Evolutionary conservation across 176 grass and related monocot genomes (phyloP).

Genomic region (Carex pumila): DNA sequence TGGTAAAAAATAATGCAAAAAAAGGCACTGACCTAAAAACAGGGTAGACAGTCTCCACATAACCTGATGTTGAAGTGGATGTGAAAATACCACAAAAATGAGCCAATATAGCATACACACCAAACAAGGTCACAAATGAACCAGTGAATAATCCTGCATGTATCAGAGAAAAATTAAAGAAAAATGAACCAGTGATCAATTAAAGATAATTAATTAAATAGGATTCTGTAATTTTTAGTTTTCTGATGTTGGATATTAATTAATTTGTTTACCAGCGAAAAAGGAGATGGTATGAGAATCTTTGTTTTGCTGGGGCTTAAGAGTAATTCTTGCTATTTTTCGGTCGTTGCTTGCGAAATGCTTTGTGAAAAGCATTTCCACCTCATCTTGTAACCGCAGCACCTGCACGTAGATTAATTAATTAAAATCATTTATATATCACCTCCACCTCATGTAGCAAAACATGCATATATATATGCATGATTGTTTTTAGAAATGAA

Average conservation of each 20-base stretch:
- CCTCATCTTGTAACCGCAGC: slow-evolving; percentile 71
- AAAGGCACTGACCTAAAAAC: slow-evolving; percentile 59
- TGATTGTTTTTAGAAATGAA: neutral
- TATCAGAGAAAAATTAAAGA: neutral
- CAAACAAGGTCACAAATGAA: slow-evolving; percentile 66
- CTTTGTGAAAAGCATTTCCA: slow-evolving; percentile 68
- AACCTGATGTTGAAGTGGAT: slow-evolving; percentile 46
- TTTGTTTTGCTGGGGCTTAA: slow-evolving; percentile 56
- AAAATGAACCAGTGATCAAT: neutral
- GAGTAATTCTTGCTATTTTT: slow-evolving; percentile 81
- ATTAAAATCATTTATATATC: neutral
- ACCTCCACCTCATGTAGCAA: neutral
- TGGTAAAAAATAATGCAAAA: neutral
- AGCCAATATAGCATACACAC: slow-evolving; percentile 73
- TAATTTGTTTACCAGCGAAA: slow-evolving; percentile 42
- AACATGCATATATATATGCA: neutral
- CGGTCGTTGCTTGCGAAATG: slow-evolving; percentile 65
- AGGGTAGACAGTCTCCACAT: slow-evolving; percentile 80
- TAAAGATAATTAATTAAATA: neutral
- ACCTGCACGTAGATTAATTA: slow-evolving; percentile 34
- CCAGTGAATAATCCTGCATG: slow-evolving; percentile 79
- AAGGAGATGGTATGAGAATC: slow-evolving; percentile 85
- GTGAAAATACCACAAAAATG: slow-evolving; percentile 74
- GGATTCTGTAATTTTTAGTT: neutral
- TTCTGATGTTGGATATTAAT: neutral